Evolutionary conservation across 345 rosid genomes (phyloP).

Genomic region (Dimocarpus longan): DNA sequence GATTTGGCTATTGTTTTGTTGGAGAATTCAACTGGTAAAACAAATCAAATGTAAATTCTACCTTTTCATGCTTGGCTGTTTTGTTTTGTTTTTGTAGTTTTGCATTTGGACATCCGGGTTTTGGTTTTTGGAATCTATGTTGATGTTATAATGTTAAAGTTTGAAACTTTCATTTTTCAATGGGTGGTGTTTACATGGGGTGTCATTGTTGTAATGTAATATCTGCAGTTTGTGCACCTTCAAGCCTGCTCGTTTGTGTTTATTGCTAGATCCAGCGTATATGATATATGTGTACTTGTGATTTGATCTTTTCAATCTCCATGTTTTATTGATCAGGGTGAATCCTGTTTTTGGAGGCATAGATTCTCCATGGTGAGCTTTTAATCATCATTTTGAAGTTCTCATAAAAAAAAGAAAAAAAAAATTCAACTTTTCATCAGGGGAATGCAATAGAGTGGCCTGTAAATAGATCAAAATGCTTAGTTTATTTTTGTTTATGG

Average conservation of each 20-base stretch:
- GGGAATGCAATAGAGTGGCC: neutral
- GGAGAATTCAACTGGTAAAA: conserved; percentile 12
- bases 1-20: neutral
- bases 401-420: neutral
- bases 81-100: neutral
- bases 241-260: conserved; percentile 13
- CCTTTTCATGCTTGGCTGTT: neutral
- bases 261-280: conserved; percentile 36
- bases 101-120: conserved; percentile 23
- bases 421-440: neutral
- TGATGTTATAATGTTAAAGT: conserved; percentile 9
- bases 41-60: conserved; percentile 1
- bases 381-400: conserved; percentile 12
- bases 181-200: neutral
- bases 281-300: conserved; percentile 20
- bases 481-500: conserved; percentile 14
- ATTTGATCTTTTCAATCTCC: conserved; percentile 41
- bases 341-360: conserved; percentile 55
- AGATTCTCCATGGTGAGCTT: conserved; percentile 86
- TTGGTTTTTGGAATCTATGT: conserved; percentile 18
- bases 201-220: conserved; percentile 1
- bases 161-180: neutral
- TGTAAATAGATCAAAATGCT: conserved; percentile 5
- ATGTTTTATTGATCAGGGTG: conserved; percentile 62
- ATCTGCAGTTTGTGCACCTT: conserved; percentile 6